Percentiles rank a stretch among this genome's conserved stretches.
Evolutionary conservation across 352 stramenopile genomes (phyloP).

Genomic region (Phytophthora pistaciae): DNA sequence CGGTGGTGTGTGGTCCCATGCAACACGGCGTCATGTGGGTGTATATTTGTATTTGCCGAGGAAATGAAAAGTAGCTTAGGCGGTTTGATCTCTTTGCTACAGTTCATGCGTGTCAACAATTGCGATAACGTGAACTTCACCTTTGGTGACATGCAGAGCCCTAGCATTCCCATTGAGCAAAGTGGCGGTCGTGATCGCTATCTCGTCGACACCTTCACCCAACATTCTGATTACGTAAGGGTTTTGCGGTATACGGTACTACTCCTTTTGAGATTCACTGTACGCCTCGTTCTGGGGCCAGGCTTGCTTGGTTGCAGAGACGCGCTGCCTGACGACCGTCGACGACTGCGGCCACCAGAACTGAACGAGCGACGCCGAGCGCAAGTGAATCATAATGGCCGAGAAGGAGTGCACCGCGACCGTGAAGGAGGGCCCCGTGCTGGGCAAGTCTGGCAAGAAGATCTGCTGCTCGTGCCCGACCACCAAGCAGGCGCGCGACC

Average conservation of each 20-base stretch:
- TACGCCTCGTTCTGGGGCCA: constrained; percentile 20
- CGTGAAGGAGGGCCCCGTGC: constrained; percentile 45
- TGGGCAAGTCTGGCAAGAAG: constrained; percentile 97
- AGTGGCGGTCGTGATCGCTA: constrained; percentile 6
- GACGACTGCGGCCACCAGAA: constrained; percentile 19
- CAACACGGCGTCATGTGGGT: constrained; percentile 10
- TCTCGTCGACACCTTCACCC: constrained; percentile 21
- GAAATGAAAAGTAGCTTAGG: constrained; percentile 26
- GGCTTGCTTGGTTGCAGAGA: constrained; percentile 33
- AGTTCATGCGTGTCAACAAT: constrained; percentile 25
- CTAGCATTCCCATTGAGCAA: constrained; percentile 20
- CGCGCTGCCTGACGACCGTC: constrained; percentile 1
- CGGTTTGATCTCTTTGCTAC: neutral
- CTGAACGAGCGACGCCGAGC: constrained; percentile 14
- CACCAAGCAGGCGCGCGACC: constrained; percentile 94
- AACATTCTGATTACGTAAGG: constrained; percentile 24
- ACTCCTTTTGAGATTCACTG: constrained; percentile 8
- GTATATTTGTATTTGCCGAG: constrained; percentile 34
- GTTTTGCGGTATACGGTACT: neutral
- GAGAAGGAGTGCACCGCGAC: constrained; percentile 48
- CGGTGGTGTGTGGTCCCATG: neutral
- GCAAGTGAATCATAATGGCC: constrained; percentile 42
- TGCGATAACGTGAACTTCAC: neutral
- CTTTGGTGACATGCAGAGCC: constrained; percentile 12
- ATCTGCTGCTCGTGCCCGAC: constrained; percentile 99